Conservation (phyloP, 164 flowering plant species). For the Tetrastigma voinierianum region DNA sequence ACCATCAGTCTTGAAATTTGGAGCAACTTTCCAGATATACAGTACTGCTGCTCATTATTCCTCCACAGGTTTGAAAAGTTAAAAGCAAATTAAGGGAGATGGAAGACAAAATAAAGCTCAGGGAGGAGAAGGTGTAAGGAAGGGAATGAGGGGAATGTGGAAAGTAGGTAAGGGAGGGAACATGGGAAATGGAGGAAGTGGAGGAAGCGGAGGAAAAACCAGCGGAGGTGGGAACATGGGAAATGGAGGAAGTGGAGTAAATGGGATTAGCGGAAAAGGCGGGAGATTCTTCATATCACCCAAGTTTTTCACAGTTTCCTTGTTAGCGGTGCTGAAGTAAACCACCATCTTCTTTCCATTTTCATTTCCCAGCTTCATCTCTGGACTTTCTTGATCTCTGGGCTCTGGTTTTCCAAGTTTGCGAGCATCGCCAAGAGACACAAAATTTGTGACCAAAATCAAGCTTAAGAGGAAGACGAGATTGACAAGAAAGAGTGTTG, state of each 20-base stretch:
- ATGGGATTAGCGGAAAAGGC: slow-evolving; percentile 5
- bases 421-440: background rate
- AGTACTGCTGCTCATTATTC: no score
- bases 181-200: slow-evolving; percentile 3
- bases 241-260: slow-evolving; percentile 4
- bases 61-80: no score
- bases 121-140: slow-evolving; percentile 1
- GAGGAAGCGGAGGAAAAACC: slow-evolving; percentile 13
- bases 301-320: background rate
- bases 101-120: no score
- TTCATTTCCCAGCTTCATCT: background rate
- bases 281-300: slow-evolving; percentile 9
- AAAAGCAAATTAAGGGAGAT: no score
- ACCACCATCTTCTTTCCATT: background rate
- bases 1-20: no score
- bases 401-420: background rate
- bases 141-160: background rate
- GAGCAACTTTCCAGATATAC: no score
- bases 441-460: background rate
- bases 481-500: background rate
- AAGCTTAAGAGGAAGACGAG: background rate
- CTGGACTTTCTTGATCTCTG: background rate
- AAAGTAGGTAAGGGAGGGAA: no score
- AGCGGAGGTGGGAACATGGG: slow-evolving; percentile 1
- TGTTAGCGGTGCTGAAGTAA: background rate